A percentile compares a stretch with the other conserved stretches of the same genome.
Evolutionary conservation across 345 rosid genomes (phyloP).

Genomic region (Salix caprea): DNA sequence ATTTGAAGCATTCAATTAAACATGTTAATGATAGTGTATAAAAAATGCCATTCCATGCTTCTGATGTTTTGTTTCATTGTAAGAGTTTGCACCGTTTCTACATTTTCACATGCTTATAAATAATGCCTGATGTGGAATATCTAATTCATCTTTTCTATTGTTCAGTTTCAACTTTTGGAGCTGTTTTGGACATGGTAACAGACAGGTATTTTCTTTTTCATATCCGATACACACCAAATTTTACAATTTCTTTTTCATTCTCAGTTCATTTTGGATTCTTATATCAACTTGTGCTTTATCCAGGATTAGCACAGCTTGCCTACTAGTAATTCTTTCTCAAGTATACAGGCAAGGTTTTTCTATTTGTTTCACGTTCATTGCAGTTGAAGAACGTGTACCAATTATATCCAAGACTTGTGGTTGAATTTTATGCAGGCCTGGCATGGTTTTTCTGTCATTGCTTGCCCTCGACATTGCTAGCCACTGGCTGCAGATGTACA

Average conservation of each 20-base stretch:
- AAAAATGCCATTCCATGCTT: not conserved
- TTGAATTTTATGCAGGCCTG: conserved; percentile 57
- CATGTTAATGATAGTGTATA: not conserved
- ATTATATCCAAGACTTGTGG: not conserved
- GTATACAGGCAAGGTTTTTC: conserved; percentile 52
- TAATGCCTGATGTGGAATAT: not conserved
- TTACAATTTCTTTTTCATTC: not conserved
- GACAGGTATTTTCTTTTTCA: conserved; percentile 54
- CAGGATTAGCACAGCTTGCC: conserved; percentile 97
- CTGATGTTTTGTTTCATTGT: not conserved
- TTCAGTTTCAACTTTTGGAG: conserved; percentile 94
- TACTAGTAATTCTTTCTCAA: conserved; percentile 83
- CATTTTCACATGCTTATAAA: not conserved
- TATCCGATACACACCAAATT: not conserved
- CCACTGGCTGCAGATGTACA: conserved; percentile 97
- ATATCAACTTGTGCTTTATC: conserved; percentile 11
- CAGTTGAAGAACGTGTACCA: not conserved
- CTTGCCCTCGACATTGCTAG: conserved; percentile 87
- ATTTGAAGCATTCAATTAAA: not conserved
- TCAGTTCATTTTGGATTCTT: not conserved
- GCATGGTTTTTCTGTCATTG: conserved; percentile 73
- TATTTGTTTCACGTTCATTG: conserved; percentile 1
- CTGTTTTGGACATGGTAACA: conserved; percentile 92
- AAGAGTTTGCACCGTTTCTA: not conserved
- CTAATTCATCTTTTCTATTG: conserved; percentile 16